phyloP scores from a whole-genome alignment of 495 filamentous ascomycete genomes.

The Tuber indicum region DNA sequence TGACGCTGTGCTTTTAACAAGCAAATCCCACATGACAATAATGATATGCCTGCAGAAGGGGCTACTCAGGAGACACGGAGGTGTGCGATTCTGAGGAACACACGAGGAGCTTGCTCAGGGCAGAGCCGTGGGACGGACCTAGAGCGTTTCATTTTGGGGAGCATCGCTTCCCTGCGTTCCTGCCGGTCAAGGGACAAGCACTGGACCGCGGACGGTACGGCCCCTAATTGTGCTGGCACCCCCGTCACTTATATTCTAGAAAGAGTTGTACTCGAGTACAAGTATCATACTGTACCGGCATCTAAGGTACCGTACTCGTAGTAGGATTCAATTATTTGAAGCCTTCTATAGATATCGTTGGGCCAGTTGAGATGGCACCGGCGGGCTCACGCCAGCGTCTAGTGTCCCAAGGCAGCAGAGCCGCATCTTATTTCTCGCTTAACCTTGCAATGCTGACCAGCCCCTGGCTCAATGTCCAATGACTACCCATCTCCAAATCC shows the following conservation, averaged over 20 bases:
- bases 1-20: background rate
- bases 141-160: background rate
- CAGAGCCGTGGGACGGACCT: background rate
- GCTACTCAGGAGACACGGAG: background rate
- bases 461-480: background rate
- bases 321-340: background rate
- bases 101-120: background rate
- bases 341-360: background rate
- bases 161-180: background rate
- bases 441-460: background rate
- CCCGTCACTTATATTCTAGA: background rate
- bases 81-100: background rate
- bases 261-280: too few relatives aligned
- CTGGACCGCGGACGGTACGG: background rate
- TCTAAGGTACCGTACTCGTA: too few relatives aligned
- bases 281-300: background rate
- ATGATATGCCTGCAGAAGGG: background rate
- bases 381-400: background rate
- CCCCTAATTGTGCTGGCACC: background rate
- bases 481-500: background rate
- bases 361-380: background rate
- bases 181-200: background rate
- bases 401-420: background rate
- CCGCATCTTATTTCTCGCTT: conserved; percentile 4
- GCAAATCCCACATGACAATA: background rate